Base-by-base conservation (phyloP, 805 yeast species). In the Wickerhamiella musiphila region DNA sequence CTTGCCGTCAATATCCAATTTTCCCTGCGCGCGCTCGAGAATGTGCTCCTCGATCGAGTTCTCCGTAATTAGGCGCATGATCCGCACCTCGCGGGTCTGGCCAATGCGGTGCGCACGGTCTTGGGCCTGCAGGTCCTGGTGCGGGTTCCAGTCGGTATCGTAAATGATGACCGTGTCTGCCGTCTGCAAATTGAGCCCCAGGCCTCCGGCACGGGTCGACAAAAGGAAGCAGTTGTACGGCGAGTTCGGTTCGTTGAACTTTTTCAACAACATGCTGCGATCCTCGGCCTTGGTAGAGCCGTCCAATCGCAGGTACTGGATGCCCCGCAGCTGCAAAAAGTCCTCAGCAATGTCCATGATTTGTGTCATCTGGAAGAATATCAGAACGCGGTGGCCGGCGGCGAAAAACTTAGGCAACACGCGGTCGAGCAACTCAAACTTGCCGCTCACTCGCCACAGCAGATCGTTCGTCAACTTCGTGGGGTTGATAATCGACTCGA, bases 121-220 rank as follows among this genome's bases (percentile, higher is more conserved):
- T 60, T 90, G 96, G 3, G 96, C 96, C 60, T 86, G 98, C 54
- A 86, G 69, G 68, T 86, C 98, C 56, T 90, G 96, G 63, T 86
- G 96, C 3, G 98, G 98, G 56, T 86, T 86, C 98, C 98, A 86
- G 60, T 86, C 98, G 2, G 95, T 82, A 53, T 86, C 98, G 54
- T 83, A 86, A 40, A 86, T 90, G 44, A 86, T 81, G 31, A 86
- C 98, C 1, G 96, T 86, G 55, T 86, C 98, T 2, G 98, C 98
- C 15, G 94, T 81, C 56, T 90, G 96, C 51, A 86, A 63, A 54
- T 86, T 86, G 45, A 86, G 68, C 45, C 98, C 98, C 39, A 86
- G 65, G 40, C 98, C 98, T 64, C 98, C 98, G 24, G 98, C 98
- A 60, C 98, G 77, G 0, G 98, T 86, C 5, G 93, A 78, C 32